phyloP scores from a whole-genome alignment of 495 filamentous ascomycete genomes.

The Bombardia bombarda region DNA sequence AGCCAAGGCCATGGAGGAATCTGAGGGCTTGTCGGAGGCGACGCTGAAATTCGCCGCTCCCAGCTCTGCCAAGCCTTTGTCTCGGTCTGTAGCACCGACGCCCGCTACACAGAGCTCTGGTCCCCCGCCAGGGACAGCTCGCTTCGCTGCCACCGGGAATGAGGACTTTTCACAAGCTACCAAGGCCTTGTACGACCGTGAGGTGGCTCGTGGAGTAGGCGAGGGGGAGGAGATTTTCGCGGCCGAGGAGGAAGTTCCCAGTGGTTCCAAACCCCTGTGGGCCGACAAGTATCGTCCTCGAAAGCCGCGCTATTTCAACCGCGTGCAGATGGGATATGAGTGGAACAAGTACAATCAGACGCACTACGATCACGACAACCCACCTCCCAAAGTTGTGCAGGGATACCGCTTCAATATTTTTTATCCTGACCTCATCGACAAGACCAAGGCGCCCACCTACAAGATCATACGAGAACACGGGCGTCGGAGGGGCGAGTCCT shows the following conservation, averaged over 20 bases:
- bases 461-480: constrained; percentile 89
- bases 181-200: constrained; percentile 84
- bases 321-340: constrained; percentile 98
- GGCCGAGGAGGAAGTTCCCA: constrained; percentile 74
- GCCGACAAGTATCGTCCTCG: constrained; percentile 83
- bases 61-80: constrained; percentile 15
- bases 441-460: constrained; percentile 87
- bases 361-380: constrained; percentile 98
- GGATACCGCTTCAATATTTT: constrained; percentile 99
- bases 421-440: constrained; percentile 97
- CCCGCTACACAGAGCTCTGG: constrained; percentile 21
- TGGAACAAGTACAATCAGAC: constrained; percentile 99
- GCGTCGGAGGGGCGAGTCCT: constrained; percentile 80
- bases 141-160: constrained; percentile 66
- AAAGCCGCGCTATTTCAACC: constrained; percentile 95
- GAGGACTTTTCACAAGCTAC: constrained; percentile 90
- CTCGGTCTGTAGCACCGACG: constrained; percentile 13
- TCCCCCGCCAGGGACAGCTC: constrained; percentile 48
- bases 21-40: constrained; percentile 16
- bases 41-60: constrained; percentile 4
- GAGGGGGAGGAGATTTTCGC: constrained; percentile 97
- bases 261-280: constrained; percentile 64
- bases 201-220: constrained; percentile 82
- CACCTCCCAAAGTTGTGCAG: constrained; percentile 95
- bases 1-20: constrained; percentile 44